These are phyloP conservation scores for Phytophthora citrophthora DNA, from an alignment of 352 stramenopile genomes.

Conservation along the genomic window DNA sequence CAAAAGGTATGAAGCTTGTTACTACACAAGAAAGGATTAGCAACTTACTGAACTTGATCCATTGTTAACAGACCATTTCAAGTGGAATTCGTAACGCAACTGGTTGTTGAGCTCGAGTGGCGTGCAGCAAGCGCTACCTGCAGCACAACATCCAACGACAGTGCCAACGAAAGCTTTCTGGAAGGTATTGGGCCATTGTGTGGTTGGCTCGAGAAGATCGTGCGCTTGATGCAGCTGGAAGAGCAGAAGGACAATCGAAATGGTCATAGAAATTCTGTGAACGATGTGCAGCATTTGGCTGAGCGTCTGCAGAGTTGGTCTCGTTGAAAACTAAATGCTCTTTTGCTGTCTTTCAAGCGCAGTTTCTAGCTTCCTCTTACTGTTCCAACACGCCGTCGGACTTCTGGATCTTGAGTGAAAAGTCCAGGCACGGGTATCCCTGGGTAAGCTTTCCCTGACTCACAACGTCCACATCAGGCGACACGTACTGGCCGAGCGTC, in stretches of 20 bases:
- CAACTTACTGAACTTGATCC: background rate
- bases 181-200: constrained; percentile 27
- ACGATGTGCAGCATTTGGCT: constrained; percentile 40
- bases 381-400: constrained; percentile 62
- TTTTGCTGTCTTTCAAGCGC: too few species aligned
- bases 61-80: constrained; percentile 48
- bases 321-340: constrained; percentile 9
- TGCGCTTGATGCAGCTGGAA: constrained; percentile 59
- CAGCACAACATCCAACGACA: constrained; percentile 34
- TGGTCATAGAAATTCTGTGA: constrained; percentile 9
- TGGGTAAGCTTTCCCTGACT: constrained; percentile 98
- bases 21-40: background rate
- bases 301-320: constrained; percentile 28
- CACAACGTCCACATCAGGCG: constrained; percentile 96
- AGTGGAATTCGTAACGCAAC: constrained; percentile 52
- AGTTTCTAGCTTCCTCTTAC: constrained; percentile 9
- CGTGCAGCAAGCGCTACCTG: constrained; percentile 21
- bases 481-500: constrained; percentile 94
- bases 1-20: constrained; percentile 38
- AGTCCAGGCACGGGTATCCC: constrained; percentile 96
- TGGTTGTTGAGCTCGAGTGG: constrained; percentile 67
- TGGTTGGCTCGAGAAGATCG: constrained; percentile 64
- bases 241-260: constrained; percentile 30
- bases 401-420: constrained; percentile 97
- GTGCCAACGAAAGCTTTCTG: constrained; percentile 33